Evolutionary conservation across 1,284 basidiomycete genomes (phyloP).

Genomic region (Trichosporon coremiiforme): DNA sequence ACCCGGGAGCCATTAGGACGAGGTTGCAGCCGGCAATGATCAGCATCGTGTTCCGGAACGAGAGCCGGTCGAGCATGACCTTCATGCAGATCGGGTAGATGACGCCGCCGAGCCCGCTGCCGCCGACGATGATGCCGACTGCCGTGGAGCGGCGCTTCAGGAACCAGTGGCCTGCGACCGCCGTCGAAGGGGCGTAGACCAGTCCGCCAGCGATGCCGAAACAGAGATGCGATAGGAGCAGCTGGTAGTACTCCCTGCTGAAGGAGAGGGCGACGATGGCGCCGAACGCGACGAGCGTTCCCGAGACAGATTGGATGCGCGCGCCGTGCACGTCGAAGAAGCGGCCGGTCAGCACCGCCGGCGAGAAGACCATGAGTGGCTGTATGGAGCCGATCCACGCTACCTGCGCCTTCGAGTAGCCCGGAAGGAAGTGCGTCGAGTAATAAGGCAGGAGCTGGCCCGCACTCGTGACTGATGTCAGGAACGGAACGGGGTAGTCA

Average conservation of each 20-base stretch:
- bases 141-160: conserved; percentile 46
- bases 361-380: conserved; percentile 32
- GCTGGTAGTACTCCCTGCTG: conserved; percentile 53
- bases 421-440: conserved; percentile 29
- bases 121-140: conserved; percentile 50
- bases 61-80: conserved; percentile 40
- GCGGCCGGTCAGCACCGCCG: conserved; percentile 32
- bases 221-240: conserved; percentile 49
- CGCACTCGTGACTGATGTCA: conserved; percentile 33
- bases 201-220: conserved; percentile 47
- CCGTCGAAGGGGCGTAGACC: conserved; percentile 50
- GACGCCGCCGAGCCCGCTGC: conserved; percentile 51
- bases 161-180: conserved; percentile 55
- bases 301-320: conserved; percentile 20
- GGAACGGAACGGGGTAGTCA: conserved; percentile 32
- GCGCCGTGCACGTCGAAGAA: conserved; percentile 41
- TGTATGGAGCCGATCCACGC: conserved; percentile 35
- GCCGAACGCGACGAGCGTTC: conserved; percentile 36
- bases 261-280: conserved; percentile 46
- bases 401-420: conserved; percentile 23
- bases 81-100: conserved; percentile 51
- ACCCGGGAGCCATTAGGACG: conserved; percentile 33
- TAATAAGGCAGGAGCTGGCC: conserved; percentile 38
- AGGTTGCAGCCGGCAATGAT: conserved; percentile 34
- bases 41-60: conserved; percentile 36